Conservation (phyloP, 2,329 filamentous ascomycete species). For the Uncinocarpus reesii region DNA sequence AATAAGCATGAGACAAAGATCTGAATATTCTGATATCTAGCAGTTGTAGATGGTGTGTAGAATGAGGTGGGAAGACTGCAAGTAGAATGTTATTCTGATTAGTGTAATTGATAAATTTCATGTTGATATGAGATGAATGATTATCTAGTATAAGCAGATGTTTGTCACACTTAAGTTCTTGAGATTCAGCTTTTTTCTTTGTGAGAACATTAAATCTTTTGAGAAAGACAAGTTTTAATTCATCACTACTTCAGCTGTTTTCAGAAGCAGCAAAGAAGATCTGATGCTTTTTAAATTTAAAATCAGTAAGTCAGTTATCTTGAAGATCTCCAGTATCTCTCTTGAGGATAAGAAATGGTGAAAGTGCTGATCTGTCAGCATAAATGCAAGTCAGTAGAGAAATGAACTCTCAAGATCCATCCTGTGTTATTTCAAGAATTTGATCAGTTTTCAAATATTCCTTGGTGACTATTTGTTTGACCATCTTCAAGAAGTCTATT, state of each 20-base stretch:
- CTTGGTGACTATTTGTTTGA: slow-evolving; percentile 9
- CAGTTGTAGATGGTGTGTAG: slow-evolving; percentile 6
- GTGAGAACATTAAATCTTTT: background rate
- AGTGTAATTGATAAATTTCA: slow-evolving; percentile 9
- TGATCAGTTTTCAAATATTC: background rate
- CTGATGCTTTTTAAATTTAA: background rate
- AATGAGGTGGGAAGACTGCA: slow-evolving; percentile 8
- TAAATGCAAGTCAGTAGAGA: slow-evolving; percentile 9
- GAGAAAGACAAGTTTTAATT: background rate
- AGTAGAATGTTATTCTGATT: slow-evolving; percentile 10
- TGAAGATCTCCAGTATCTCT: background rate
- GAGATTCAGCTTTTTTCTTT: background rate
- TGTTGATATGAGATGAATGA: slow-evolving; percentile 9
- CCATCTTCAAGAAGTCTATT: background rate
- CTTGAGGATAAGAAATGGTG: slow-evolving; percentile 5
- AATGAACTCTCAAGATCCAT: background rate
- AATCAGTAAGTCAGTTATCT: slow-evolving; percentile 4
- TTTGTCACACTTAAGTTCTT: background rate
- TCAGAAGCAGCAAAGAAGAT: slow-evolving; percentile 6
- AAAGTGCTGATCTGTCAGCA: slow-evolving; percentile 1
- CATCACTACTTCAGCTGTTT: slow-evolving; percentile 3
- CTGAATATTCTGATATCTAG: slow-evolving; percentile 12
- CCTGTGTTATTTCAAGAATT: background rate
- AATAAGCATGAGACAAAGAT: background rate
- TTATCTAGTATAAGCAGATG: slow-evolving; percentile 8